Evolutionary conservation across 2,329 filamentous ascomycete genomes (phyloP), one percentile per base, ranked within the genome.

Genomic region (Metarhizium rileyi): DNA sequence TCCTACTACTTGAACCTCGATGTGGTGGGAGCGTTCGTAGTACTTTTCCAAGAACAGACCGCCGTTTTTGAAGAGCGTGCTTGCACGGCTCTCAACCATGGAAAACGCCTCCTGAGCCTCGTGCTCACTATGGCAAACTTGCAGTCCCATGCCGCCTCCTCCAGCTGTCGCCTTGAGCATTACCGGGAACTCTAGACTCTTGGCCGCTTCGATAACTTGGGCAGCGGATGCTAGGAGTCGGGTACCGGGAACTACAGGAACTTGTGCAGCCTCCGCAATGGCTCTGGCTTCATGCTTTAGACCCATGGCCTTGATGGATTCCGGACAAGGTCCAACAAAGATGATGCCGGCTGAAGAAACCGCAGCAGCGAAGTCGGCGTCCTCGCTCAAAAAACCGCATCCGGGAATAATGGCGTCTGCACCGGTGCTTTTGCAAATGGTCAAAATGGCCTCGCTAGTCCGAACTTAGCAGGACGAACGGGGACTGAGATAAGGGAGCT

Each of bases 1-100:
- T 8, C 83, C 83, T 53, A 85, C 79, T 2, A 87, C 70, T 55
- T 86, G 83, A 0, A 86, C 78, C 59, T 87, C 83, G 35, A 86
- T 77, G 55, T 86, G 83, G 45, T 77, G 75, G n/a, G 75, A 77
- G 1, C 70, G 70, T 0, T 77, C 75, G 46, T 79, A 81, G 57
- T 78, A 86, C 23, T 72, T 72, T 58, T 86, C 82, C 30, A 87
- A 71, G 53, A 85, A 81, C 5, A 85, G 71, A 0, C 78, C 80
- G 0, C 72, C 63, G 54, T 84, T 77, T 52, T 78, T 77, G 63
- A 85, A 86, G 0, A 84, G 67, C 0, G 76, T 72, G 46, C 72
- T 66, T 0, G 76, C 79, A 36, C 80, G 69, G 2, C 74, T 78
- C 50, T 76, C 70, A 2, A 83, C 80, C n/a, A 65, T 72, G 28